phyloP scores from a whole-genome alignment of 179 eudicot species.

The Silene noctiflora region DNA sequence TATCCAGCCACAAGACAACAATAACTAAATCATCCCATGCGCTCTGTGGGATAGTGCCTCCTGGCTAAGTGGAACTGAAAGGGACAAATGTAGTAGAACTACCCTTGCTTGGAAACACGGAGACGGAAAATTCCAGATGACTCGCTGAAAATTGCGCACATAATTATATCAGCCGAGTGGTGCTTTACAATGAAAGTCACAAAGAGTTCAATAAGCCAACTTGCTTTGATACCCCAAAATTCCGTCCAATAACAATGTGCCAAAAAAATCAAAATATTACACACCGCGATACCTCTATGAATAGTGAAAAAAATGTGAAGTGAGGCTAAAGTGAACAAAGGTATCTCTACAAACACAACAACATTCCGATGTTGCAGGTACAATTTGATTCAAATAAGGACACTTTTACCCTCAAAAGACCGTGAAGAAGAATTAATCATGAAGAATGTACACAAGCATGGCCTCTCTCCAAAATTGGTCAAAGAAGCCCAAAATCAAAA shows the following conservation, averaged over 20 bases:
- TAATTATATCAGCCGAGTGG: neutral
- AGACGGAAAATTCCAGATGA: too few species aligned
- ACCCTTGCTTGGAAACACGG: too few species aligned
- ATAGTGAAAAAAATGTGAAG: neutral
- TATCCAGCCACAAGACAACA: too few species aligned
- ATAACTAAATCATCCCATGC: too few species aligned
- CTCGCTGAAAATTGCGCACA: too few species aligned
- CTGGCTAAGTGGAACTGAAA: too few species aligned
- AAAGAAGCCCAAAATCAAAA: slow-evolving; percentile 18
- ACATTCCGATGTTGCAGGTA: slow-evolving; percentile 3
- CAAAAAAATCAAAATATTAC: neutral
- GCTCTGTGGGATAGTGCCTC: too few species aligned
- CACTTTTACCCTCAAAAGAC: slow-evolving; percentile 5
- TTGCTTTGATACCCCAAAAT: neutral
- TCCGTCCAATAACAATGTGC: neutral
- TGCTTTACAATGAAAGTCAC: neutral
- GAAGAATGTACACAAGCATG: slow-evolving; percentile 34
- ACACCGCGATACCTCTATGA: neutral
- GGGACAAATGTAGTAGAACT: too few species aligned
- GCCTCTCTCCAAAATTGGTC: slow-evolving; percentile 18
- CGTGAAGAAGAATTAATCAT: slow-evolving; percentile 4
- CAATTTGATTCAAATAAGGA: slow-evolving; percentile 9
- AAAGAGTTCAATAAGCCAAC: neutral
- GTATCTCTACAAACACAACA: slow-evolving; percentile 8
- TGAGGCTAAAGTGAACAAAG: neutral